Evolutionary conservation across 2,329 filamentous ascomycete species (phyloP).

Genomic region (Claviceps monticola): DNA sequence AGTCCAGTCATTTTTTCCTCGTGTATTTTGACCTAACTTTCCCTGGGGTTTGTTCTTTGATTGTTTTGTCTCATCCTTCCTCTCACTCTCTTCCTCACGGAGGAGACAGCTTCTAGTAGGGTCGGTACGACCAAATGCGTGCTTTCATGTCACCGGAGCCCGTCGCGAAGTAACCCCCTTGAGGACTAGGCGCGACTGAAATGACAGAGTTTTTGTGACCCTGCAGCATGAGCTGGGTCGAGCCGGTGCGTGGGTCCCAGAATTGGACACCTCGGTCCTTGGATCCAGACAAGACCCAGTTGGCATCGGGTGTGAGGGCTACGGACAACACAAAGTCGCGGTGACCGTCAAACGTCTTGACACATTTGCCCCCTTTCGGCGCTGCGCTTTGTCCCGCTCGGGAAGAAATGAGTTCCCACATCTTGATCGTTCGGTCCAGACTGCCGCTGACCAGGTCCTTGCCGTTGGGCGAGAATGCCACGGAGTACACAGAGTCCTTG

Average conservation of each 20-base stretch:
- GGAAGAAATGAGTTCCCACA: constrained; percentile 82
- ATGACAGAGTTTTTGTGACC: constrained; percentile 99
- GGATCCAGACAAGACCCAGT: constrained; percentile 93
- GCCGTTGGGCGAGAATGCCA: constrained; percentile 88
- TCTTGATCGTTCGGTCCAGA: constrained; percentile 97
- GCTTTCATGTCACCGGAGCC: constrained; percentile 96
- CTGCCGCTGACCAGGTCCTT: constrained; percentile 88
- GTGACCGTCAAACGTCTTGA: constrained; percentile 95
- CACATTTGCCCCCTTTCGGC: constrained; percentile 78
- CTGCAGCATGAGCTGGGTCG: constrained; percentile 95
- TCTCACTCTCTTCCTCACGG: neutral
- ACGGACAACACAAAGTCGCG: constrained; percentile 96
- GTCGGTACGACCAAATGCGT: constrained; percentile 82
- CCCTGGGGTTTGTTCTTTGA: too few species aligned
- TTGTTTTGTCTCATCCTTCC: neutral
- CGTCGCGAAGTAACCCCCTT: constrained; percentile 80
- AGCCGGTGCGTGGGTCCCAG: constrained; percentile 90
- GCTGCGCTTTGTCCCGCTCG: constrained; percentile 52
- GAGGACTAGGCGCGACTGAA: constrained; percentile 86
- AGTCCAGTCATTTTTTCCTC: neutral
- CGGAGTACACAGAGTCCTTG: constrained; percentile 92
- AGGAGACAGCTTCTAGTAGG: constrained; percentile 20
- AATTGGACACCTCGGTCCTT: constrained; percentile 97
- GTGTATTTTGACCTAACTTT: neutral
- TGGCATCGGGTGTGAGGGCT: constrained; percentile 82